Percentiles rank a stretch among this genome's conserved stretches.
phyloP scores from a whole-genome alignment of 305 asterid species.

The Solanum aculeatissimum region DNA sequence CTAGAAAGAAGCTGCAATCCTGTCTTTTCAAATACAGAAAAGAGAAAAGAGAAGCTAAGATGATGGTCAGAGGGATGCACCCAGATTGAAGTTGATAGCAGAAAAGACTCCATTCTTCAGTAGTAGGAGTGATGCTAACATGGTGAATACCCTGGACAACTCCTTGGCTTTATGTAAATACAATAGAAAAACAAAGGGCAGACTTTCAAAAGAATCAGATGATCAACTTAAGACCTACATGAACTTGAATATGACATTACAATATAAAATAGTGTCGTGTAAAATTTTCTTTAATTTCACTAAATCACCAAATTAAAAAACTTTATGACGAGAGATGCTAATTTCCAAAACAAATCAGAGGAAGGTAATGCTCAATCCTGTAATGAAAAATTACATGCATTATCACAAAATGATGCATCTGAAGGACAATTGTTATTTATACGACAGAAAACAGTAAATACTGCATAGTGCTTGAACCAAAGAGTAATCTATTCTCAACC shows the following conservation, averaged over 20 bases:
- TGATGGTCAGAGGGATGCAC: background rate
- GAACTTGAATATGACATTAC: background rate
- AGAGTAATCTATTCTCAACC: background rate
- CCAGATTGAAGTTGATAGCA: background rate
- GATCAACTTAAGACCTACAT: background rate
- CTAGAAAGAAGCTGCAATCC: background rate
- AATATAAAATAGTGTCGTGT: background rate
- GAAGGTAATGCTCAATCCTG: background rate
- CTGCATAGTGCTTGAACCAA: background rate
- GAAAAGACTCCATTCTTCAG: background rate
- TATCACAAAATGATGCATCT: background rate
- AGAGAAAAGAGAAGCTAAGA: background rate
- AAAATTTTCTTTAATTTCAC: background rate
- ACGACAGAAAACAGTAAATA: background rate
- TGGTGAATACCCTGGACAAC: background rate
- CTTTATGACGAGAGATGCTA: background rate
- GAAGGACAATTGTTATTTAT: background rate
- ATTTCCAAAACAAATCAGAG: background rate
- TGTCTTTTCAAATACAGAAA: background rate
- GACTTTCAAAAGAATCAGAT: background rate
- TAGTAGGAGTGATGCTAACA: background rate
- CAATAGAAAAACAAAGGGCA: background rate
- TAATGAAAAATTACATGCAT: background rate
- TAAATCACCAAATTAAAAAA: background rate
- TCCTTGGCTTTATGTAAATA: background rate